Evolutionary conservation across 164 flowering plant species (phyloP), one percentile per base, ranked within the genome.

Genomic region (Santalum album): DNA sequence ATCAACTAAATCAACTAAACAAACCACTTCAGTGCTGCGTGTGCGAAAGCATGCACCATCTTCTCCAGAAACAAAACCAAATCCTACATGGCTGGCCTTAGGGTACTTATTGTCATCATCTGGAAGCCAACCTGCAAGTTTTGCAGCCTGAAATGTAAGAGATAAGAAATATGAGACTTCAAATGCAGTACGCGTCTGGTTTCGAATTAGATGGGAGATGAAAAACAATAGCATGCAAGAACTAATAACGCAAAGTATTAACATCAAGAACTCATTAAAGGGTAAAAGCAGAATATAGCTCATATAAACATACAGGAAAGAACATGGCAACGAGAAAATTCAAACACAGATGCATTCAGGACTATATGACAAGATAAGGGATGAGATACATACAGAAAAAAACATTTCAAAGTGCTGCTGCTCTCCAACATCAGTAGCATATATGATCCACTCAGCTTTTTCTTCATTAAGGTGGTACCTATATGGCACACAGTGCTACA

Each of bases 391-490:
- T 78, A 90, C 99, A 65, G 70, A 72, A 74, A 92, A 92, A 0
- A 92, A 32, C 99, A 92, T 89, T 29, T 89, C 82, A 69, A 92
- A 92, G 52, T 92, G 99, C 60, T 75, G 79, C 51, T 79, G 73
- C 76, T 92, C 97, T 25, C 99, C 96, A 63, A 89, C 94, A 78
- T 92, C 99, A 55, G 99, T 89, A 20, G 89, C 79, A 71, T 89
- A 89, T 29, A 92, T 75, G 3, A 92, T 85, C 99, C 99, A 92
- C 42, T 92, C 84, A 55, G 88, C 97, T 67, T 87, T 85, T 68
- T 92, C 99, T 76, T 79, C 84, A 72, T 89, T 87, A 22, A 92
- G 84, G 18, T 97, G 96, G 62, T 87, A 92, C 99, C 99, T 94
- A 47, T 15, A 66, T 20, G 65, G 29, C 26, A 17, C 21, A 66